Base-by-base conservation (phyloP, 176 grass and related monocot genomes). In the Triticum turgidum region DNA sequence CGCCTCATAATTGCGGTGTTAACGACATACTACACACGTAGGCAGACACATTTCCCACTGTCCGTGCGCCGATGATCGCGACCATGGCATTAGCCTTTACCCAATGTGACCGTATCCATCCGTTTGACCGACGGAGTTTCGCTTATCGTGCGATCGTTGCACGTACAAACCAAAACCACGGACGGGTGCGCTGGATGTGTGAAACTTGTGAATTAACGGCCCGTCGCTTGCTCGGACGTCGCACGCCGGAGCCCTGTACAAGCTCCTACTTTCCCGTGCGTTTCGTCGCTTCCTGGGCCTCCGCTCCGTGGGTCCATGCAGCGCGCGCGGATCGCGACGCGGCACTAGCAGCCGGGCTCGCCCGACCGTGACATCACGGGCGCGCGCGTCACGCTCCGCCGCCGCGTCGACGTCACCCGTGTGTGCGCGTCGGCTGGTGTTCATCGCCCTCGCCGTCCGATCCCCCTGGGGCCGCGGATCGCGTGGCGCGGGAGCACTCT, bases 331-430 rank as follows among this genome's bases (percentile, higher is more conserved):
- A 74, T 6, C n/a, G 24, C 71, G 41, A 74, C 35, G 21, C 77
- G 39, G 77, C 21, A 20, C 21, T 39, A 38, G 77, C 56, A 13
- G 11, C 21, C 20, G 18, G 7, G 34, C 6, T 12, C 18, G 59
- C 14, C 2, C 8, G 65, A 66, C 33, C 58, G 80, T 87, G 89
- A 90, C 85, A 61, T 90, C 80, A 90, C 9, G 56, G 11, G 73
- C 74, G 80, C 59, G 80, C 21, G n/a, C 80, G 85, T 80, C 85
- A 91, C 76, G 20, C 45, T 59, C 59, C 45, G 61, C 68, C 68
- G 68, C 76, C 3, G 20, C 45, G 85, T 67, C 47, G 76, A 87
- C 81, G 89, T 91, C 89, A 84, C 29, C 9, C 89, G 76, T 58
- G 74, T 79, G 8, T 14, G 87, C 62, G 17, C 37, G 70, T 33